Evolutionary conservation across 2,329 filamentous ascomycete species (phyloP), one percentile per base, ranked within the genome.

Genomic region (Teratosphaeria gauchensis): DNA sequence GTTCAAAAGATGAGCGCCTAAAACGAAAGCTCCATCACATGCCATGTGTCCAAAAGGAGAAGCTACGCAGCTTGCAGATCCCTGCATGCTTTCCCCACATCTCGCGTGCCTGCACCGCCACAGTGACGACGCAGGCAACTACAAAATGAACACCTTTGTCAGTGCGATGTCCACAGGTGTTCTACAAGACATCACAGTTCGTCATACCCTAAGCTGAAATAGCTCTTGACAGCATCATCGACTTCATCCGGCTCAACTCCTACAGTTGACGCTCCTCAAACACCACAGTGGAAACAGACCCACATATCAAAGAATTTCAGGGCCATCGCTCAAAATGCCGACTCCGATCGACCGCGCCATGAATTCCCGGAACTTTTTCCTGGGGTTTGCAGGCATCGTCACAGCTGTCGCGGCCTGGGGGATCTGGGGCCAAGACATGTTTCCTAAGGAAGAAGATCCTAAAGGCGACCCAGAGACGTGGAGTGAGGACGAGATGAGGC

Each of bases 341-440:
- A 80, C 78, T 14, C 76, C 76, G 55, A 72, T 80, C 61, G 78
- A 80, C 63, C 73, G 76, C 61, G 76, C 77, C 33, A 71, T 76
- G 55, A 74, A 75, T 62, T 74, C 74, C 63, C 56, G 72, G 69
- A 73, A 72, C 58, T 61, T 72, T 55, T 72, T 68, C 66, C 58
- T 76, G 86, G 89, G 86, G 19, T 96, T 96, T 71, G 85, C 88
- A 4, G 89, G 88, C 9, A 81, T 95, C 56, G 82, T 96, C 14
- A 88, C 89, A 6, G 90, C 88, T 1, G 90, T 88, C 1, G 88
- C 90, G 16, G 84, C 84, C 51, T 96, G 88, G 87, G 82, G 84
- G 19, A 92, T 96, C 66, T 95, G 88, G 86, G 90, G 90, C 58
- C 81, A 84, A 56, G 90, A 92, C 63, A 82, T 96, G 68, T 95